phyloP scores from a whole-genome alignment of 2,329 filamentous ascomycete species.

The Aspergillus fumigatiaffinis region DNA sequence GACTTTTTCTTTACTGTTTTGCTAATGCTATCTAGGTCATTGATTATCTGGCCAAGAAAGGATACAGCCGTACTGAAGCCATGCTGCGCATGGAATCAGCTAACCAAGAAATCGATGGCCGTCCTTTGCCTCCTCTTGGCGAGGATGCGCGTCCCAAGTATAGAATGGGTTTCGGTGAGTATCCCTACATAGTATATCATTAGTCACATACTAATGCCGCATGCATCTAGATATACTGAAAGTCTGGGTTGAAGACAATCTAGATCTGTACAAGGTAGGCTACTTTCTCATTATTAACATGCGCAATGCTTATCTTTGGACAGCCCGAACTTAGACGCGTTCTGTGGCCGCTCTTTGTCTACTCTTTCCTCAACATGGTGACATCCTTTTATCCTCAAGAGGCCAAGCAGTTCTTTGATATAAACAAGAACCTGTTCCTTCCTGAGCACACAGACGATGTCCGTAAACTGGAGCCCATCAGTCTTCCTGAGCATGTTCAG shows the following conservation, averaged over 20 bases:
- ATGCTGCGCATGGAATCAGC: conserved; percentile 88
- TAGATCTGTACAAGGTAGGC: conserved; percentile 86
- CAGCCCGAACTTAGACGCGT: conserved; percentile 83
- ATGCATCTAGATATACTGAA: conserved; percentile 57
- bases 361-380: conserved; percentile 81
- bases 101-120: conserved; percentile 74
- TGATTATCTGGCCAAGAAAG: conserved; percentile 93
- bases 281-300: not conserved
- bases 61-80: conserved; percentile 87
- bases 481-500: conserved; percentile 70
- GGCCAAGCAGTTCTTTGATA: conserved; percentile 67
- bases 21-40: conserved; percentile 59
- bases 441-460: conserved; percentile 77
- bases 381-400: conserved; percentile 68
- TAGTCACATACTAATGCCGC: not conserved
- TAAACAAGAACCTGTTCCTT: conserved; percentile 67
- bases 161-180: conserved; percentile 61
- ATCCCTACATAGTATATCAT: not conserved
- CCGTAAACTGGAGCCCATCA: conserved; percentile 67
- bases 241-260: conserved; percentile 83
- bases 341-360: conserved; percentile 90
- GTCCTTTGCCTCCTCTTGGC: conserved; percentile 62
- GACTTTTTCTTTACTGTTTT: conserved; percentile 3
- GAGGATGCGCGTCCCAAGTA: conserved; percentile 79
- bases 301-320: conserved; percentile 8